Evolutionary conservation across 2,329 filamentous ascomycete genomes (phyloP).

Genomic region (Claviceps sp.): DNA sequence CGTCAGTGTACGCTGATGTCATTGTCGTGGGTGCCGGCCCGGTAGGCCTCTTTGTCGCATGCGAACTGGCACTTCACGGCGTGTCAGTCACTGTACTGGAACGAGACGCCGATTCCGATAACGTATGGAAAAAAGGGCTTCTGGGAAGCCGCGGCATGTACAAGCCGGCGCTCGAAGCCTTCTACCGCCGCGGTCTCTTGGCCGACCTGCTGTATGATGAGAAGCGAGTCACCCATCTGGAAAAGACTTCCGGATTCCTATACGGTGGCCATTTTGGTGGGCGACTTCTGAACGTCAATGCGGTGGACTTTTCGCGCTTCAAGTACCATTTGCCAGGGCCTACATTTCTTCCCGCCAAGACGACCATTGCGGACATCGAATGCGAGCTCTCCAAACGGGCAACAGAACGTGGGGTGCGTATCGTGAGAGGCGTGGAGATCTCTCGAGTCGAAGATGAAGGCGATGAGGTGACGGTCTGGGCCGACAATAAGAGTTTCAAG

Average conservation of each 20-base stretch:
- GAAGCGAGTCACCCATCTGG: constrained; percentile 1
- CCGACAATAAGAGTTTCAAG: constrained; percentile 9
- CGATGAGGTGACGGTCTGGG: not conserved
- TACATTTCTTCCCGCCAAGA: not conserved
- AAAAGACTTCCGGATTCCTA: constrained; percentile 11
- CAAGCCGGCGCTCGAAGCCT: constrained; percentile 13
- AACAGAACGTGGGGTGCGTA: not conserved
- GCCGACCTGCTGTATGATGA: constrained; percentile 11
- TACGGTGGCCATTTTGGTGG: constrained; percentile 22
- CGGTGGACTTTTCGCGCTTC: constrained; percentile 15
- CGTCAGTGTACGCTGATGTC: constrained; percentile 13
- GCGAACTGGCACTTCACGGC: constrained; percentile 19
- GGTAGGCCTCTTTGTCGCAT: constrained; percentile 22
- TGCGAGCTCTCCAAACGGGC: not conserved
- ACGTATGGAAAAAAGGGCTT: constrained; percentile 15
- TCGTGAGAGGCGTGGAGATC: not conserved
- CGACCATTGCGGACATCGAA: not conserved
- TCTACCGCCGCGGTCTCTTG: constrained; percentile 26
- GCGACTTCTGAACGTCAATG: constrained; percentile 13
- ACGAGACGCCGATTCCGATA: constrained; percentile 3
- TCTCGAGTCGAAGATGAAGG: not conserved
- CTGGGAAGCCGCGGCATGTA: constrained; percentile 17
- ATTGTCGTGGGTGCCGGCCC: constrained; percentile 22
- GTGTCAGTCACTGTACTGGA: constrained; percentile 25
- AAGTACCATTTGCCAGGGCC: constrained; percentile 15